phyloP scores from a whole-genome alignment of 2,329 filamentous ascomycete genomes.

The Fusarium sterilihyphosum region DNA sequence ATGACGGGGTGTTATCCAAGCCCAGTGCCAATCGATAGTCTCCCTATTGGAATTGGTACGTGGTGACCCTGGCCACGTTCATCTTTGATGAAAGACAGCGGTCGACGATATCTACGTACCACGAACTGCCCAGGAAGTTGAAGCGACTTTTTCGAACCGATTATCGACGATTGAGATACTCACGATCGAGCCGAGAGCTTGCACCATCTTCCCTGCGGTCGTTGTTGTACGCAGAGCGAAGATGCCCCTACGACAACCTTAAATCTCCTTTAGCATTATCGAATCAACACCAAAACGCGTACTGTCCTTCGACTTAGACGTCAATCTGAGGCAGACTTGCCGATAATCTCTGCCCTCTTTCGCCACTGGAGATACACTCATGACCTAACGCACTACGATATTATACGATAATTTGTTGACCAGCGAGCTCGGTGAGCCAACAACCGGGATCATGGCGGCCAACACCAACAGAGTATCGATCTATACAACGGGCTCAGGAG shows the following conservation, averaged over 20 bases:
- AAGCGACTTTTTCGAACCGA: slow-evolving; percentile 12
- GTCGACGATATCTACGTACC: slow-evolving; percentile 35
- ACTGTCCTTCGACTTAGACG: slow-evolving; percentile 24
- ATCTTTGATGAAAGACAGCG: slow-evolving; percentile 40
- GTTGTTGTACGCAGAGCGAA: slow-evolving; percentile 32
- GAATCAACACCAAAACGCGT: slow-evolving; percentile 32
- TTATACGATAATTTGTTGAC: slow-evolving; percentile 2
- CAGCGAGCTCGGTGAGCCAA: slow-evolving; percentile 28
- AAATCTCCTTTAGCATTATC: slow-evolving; percentile 37
- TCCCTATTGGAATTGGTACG: slow-evolving; percentile 19
- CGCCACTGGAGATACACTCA: background rate
- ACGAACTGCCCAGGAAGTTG: slow-evolving; percentile 1
- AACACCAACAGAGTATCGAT: slow-evolving; percentile 67
- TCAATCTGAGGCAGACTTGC: background rate
- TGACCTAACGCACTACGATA: slow-evolving; percentile 25
- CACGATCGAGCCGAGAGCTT: slow-evolving; percentile 9
- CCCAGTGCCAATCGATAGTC: background rate
- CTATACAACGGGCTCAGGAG: slow-evolving; percentile 66
- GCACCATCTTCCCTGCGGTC: background rate
- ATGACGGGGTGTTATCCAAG: slow-evolving; percentile 18
- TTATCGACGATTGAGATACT: slow-evolving; percentile 2
- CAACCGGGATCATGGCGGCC: slow-evolving; percentile 55
- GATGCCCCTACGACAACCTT: slow-evolving; percentile 44
- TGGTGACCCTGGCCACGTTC: slow-evolving; percentile 39
- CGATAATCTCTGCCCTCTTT: slow-evolving; percentile 1